phyloP scores from a whole-genome alignment of 2,329 filamentous ascomycete genomes.

The Cladosporium phlei region DNA sequence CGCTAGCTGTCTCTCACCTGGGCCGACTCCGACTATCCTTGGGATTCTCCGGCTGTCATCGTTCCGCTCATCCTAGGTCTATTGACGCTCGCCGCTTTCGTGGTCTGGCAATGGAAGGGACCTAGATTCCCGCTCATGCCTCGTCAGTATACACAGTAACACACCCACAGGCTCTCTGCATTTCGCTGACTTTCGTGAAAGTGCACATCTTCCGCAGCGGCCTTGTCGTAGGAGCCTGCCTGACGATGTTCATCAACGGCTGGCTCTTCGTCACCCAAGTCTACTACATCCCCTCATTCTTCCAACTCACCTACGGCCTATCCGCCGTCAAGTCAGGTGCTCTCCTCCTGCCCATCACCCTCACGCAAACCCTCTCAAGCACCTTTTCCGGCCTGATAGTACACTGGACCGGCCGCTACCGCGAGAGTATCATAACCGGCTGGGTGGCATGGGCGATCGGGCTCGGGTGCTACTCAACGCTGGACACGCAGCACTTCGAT shows the following conservation, averaged over 20 bases:
- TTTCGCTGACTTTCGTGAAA: slow-evolving; percentile 13
- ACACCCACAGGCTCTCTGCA: background rate
- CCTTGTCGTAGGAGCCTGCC: slow-evolving; percentile 52
- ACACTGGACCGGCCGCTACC: slow-evolving; percentile 21
- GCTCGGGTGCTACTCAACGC: slow-evolving; percentile 19
- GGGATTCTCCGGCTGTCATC: slow-evolving; percentile 43
- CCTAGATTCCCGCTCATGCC: slow-evolving; percentile 47
- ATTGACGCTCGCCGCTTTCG: slow-evolving; percentile 46
- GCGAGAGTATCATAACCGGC: slow-evolving; percentile 41
- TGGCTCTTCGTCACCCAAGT: slow-evolving; percentile 58
- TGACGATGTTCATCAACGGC: slow-evolving; percentile 48
- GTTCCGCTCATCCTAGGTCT: slow-evolving; percentile 41
- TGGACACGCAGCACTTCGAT: slow-evolving; percentile 28
- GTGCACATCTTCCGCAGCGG: slow-evolving; percentile 52
- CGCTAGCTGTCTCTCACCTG: slow-evolving; percentile 43
- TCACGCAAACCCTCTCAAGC: slow-evolving; percentile 19
- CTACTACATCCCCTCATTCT: slow-evolving; percentile 34
- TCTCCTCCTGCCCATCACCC: slow-evolving; percentile 18
- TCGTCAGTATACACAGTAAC: slow-evolving; percentile 23
- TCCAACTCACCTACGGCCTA: slow-evolving; percentile 19
- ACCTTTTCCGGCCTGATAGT: slow-evolving; percentile 19
- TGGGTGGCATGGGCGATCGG: slow-evolving; percentile 20
- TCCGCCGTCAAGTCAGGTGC: slow-evolving; percentile 20
- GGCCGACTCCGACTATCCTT: slow-evolving; percentile 56
- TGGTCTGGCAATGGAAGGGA: slow-evolving; percentile 51